These are phyloP conservation scores for Protoeuglena noctilucae DNA, from an alignment of 139 green algal species.

Conservation along the genomic window DNA sequence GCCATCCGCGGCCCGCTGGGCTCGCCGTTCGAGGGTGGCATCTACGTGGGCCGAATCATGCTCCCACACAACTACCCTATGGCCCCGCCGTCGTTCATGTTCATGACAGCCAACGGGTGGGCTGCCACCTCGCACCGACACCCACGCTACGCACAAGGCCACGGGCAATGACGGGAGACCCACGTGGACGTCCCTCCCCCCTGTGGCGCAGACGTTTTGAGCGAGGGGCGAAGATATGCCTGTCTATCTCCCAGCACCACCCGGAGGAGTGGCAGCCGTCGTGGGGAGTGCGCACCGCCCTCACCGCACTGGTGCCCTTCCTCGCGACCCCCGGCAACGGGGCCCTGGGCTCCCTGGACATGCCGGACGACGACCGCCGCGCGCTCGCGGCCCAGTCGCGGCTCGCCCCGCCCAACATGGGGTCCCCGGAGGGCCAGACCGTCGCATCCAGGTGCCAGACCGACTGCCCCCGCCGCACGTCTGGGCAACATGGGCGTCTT, in stretches of 20 bases:
- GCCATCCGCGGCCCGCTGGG: slow-evolving; percentile 70
- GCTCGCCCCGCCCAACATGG: slow-evolving; percentile 33
- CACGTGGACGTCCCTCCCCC: no score
- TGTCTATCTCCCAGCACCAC: slow-evolving; percentile 90
- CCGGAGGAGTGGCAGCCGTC: slow-evolving; percentile 96
- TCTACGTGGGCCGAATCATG: slow-evolving; percentile 95
- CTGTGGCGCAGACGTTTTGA: no score
- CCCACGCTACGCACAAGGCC: no score
- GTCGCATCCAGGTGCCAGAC: no score
- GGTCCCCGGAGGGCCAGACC: slow-evolving; percentile 23
- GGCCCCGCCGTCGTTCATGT: slow-evolving; percentile 88
- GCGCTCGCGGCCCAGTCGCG: slow-evolving; percentile 47
- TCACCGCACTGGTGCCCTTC: slow-evolving; percentile 86
- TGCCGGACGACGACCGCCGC: slow-evolving; percentile 49
- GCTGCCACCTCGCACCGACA: no score
- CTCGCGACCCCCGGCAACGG: slow-evolving; percentile 78
- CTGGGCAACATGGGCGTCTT: no score
- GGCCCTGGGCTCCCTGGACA: slow-evolving; percentile 78
- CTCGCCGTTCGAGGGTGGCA: slow-evolving; percentile 87
- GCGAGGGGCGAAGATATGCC: slow-evolving; percentile 68
- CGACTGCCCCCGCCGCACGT: no score
- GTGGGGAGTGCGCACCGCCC: slow-evolving; percentile 84
- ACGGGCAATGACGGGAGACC: no score
- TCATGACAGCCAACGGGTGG: slow-evolving; percentile 82
- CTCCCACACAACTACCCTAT: slow-evolving; percentile 95